Conservation (phyloP, 345 rosid genomes). For the Ailanthus altissimus region DNA sequence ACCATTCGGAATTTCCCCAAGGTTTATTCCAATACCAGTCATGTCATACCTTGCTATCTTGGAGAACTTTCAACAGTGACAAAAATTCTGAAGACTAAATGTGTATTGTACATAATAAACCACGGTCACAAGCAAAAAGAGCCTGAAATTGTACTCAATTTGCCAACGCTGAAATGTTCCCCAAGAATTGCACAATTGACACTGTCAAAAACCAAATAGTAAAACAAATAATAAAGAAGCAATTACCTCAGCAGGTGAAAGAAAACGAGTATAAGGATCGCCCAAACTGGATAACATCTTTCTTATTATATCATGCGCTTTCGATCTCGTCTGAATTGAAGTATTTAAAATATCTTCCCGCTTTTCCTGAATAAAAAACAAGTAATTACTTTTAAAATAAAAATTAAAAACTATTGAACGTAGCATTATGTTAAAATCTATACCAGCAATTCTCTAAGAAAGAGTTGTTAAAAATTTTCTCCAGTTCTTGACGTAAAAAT, state of each 20-base stretch:
- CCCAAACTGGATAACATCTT: conserved; percentile 83
- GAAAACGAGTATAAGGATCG: conserved; percentile 87
- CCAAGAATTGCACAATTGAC: not conserved
- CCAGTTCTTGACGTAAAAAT: too few relatives aligned
- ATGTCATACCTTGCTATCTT: conserved; percentile 97
- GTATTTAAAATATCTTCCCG: conserved; percentile 54
- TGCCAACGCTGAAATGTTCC: not conserved
- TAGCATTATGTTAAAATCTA: too few relatives aligned
- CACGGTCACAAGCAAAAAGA: not conserved
- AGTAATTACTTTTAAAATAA: too few relatives aligned
- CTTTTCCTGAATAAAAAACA: conserved; percentile 45
- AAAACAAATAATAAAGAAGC: not conserved
- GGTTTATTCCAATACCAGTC: conserved; percentile 88
- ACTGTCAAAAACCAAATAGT: not conserved
- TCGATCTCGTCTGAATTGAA: conserved; percentile 67
- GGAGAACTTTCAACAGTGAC: conserved; percentile 65
- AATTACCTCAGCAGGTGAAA: conserved; percentile 81
- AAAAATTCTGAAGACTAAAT: conserved; percentile 30
- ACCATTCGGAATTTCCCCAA: conserved; percentile 80
- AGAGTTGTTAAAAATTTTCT: too few relatives aligned
- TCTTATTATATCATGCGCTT: conserved; percentile 79
- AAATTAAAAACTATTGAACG: too few relatives aligned
- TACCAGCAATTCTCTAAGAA: too few relatives aligned
- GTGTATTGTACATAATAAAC: not conserved
- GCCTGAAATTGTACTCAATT: not conserved